These are phyloP conservation scores for Myxozyma vanderwaltii DNA, from an alignment of 805 yeast species.

Conservation along the genomic window DNA sequence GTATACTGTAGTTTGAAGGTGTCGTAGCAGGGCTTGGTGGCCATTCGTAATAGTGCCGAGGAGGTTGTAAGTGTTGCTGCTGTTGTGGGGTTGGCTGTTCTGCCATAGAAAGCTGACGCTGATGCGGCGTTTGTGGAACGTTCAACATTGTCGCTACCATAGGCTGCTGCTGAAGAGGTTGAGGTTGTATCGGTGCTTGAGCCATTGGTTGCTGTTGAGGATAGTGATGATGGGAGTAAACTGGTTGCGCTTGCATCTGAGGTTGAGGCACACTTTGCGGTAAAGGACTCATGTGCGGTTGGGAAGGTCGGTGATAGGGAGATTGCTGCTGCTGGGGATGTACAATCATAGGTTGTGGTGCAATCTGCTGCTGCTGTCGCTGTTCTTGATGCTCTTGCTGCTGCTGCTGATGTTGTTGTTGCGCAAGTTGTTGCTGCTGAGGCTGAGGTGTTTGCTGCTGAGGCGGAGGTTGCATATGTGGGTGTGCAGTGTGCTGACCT, in stretches of 20 bases:
- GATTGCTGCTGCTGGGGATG: slow-evolving; percentile 10
- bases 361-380: neutral
- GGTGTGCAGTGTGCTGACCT: slow-evolving; percentile 7
- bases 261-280: neutral
- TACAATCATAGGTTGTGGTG: neutral
- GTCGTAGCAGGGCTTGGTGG: slow-evolving; percentile 59
- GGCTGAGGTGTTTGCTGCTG: slow-evolving; percentile 2
- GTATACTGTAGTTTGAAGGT: slow-evolving; percentile 25
- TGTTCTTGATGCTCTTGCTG: slow-evolving; percentile 15
- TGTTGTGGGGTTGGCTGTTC: slow-evolving; percentile 22
- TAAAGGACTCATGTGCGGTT: neutral
- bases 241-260: neutral
- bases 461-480: neutral
- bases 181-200: slow-evolving; percentile 6
- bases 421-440: slow-evolving; percentile 9
- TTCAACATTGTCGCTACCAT: neutral
- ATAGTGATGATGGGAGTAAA: slow-evolving; percentile 15
- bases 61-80: slow-evolving; percentile 25
- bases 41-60: slow-evolving; percentile 34
- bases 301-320: neutral
- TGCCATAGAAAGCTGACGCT: slow-evolving; percentile 11
- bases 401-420: slow-evolving; percentile 9
- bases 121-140: slow-evolving; percentile 1
- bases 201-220: slow-evolving; percentile 22
- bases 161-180: neutral